Evolutionary conservation across 305 asterid species (phyloP), one percentile per base, ranked within the genome.

Genomic region (Fraxinus velutina): DNA sequence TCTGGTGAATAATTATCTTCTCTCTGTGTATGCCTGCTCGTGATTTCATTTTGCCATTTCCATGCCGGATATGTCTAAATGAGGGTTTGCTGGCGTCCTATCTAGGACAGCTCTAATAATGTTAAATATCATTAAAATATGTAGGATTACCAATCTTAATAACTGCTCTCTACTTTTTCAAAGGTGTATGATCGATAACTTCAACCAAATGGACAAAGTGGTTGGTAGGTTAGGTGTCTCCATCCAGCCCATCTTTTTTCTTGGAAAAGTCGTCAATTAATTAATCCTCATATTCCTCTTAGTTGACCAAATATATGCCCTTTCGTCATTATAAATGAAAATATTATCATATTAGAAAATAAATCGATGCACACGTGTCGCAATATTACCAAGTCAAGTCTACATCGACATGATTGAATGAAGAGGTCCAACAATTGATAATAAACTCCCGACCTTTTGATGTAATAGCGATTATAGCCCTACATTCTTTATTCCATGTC

Each of bases 161-260:
- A 50, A 15, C 21, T 50, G 60, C 60, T 4, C 21, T 4, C 60
- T 15, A 3, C 24, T 52, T 52, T 52, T 52, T 17, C 66, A 55
- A 57, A 17, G 29, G 29, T 6, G 12, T 6, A 0, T 62, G 34
- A 76, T 84, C 84, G 80, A 82, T 24, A 75, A 37, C 78, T 44
- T 78, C 39, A 77, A 78, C 10, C 66, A 78, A 74, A 76, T 74
- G 71, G 79, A 79, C 70, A 19, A 37, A 15, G 78, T 60, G 55
- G 79, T 82, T 75, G 82, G 85, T 81, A 2, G 52, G 66, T 27
- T 29, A 4, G 36, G 74, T 68, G 74, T 60, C 64, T 44, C n/a
- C 37, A 75, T 33, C 68, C 47, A 34, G 44, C 21, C 79, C 12
- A 34, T 78, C 77, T 50, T 76, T 47, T 42, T 17, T 3, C 24